phyloP scores from a whole-genome alignment of 208 protist genomes.

The Leptomonas pyrrhocoris region DNA sequence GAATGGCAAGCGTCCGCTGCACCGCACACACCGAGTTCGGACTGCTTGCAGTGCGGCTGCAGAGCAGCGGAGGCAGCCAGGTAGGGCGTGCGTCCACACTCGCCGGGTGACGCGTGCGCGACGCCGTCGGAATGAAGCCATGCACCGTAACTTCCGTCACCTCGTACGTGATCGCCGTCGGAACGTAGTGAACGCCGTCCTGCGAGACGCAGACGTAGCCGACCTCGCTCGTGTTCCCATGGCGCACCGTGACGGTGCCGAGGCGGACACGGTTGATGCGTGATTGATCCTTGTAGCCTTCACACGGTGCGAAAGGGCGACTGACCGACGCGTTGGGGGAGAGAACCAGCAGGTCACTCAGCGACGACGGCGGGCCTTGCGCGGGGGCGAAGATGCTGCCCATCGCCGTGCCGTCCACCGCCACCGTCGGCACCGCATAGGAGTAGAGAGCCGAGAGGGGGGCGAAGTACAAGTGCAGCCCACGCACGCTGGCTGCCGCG shows the following conservation, averaged over 20 bases:
- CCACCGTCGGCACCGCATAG: conserved; percentile 7
- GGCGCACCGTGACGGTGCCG: conserved; percentile 44
- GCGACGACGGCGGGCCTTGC: neutral
- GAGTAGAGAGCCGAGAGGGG: conserved; percentile 47
- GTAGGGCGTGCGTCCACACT: neutral
- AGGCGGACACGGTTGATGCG: conserved; percentile 45
- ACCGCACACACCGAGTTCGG: conserved; percentile 6
- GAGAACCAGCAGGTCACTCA: conserved; percentile 23
- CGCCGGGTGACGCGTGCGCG: neutral
- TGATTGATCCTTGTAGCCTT: conserved; percentile 68
- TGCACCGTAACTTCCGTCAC: conserved; percentile 55
- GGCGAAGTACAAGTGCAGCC: conserved; percentile 68
- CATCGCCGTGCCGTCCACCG: conserved; percentile 20
- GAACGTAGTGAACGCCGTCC: conserved; percentile 63
- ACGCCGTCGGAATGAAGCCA: conserved; percentile 48
- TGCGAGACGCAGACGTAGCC: conserved; percentile 73
- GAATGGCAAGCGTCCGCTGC: conserved; percentile 37
- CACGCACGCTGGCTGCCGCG: conserved; percentile 29
- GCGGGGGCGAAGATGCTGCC: conserved; percentile 11
- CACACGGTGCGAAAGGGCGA: conserved; percentile 43
- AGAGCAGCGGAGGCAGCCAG: conserved; percentile 44
- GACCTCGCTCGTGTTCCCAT: conserved; percentile 40
- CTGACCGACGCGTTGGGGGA: conserved; percentile 13
- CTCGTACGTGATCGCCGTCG: conserved; percentile 73
- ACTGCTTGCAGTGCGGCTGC: conserved; percentile 1